A percentile compares a stretch with the other conserved stretches of the same genome.
phyloP scores from a whole-genome alignment of 495 filamentous ascomycete genomes.

The Copromyces sp. region DNA sequence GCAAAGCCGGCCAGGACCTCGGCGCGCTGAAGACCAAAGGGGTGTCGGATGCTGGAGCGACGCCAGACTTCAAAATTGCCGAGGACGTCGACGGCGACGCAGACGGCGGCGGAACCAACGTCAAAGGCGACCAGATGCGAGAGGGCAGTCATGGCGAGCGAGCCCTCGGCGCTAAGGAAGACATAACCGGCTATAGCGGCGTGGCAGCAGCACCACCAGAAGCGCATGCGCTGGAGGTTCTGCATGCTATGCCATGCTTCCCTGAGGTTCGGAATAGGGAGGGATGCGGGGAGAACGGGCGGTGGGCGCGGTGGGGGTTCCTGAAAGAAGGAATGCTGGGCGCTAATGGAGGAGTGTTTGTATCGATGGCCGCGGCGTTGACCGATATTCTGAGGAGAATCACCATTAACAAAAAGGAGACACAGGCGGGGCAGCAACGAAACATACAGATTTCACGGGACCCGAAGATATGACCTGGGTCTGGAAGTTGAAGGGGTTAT shows the following conservation, averaged over 20 bases:
- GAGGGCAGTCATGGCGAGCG: slow-evolving; percentile 84
- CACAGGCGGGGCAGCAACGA: neutral
- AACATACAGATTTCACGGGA: slow-evolving; percentile 71
- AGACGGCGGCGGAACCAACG: slow-evolving; percentile 84
- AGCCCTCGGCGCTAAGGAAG: slow-evolving; percentile 73
- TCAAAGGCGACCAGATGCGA: slow-evolving; percentile 93
- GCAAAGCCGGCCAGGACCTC: slow-evolving; percentile 96
- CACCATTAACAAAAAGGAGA: neutral
- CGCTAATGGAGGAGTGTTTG: slow-evolving; percentile 89
- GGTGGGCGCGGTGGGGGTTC: slow-evolving; percentile 85
- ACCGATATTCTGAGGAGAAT: slow-evolving; percentile 54
- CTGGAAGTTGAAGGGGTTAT: slow-evolving; percentile 86
- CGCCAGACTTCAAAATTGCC: slow-evolving; percentile 98
- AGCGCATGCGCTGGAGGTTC: slow-evolving; percentile 66
- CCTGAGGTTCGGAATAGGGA: slow-evolving; percentile 82
- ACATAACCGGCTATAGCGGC: slow-evolving; percentile 70
- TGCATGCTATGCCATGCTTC: slow-evolving; percentile 84
- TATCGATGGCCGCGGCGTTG: slow-evolving; percentile 94
- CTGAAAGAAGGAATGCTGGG: slow-evolving; percentile 84
- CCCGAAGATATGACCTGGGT: slow-evolving; percentile 67
- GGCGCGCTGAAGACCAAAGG: slow-evolving; percentile 81
- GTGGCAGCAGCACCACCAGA: slow-evolving; percentile 87
- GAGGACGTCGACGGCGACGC: slow-evolving; percentile 83
- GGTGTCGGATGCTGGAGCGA: slow-evolving; percentile 81
- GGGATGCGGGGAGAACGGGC: slow-evolving; percentile 79